phyloP scores from a whole-genome alignment of 768 basidiomycete species.

The Auricularia heimuer region DNA sequence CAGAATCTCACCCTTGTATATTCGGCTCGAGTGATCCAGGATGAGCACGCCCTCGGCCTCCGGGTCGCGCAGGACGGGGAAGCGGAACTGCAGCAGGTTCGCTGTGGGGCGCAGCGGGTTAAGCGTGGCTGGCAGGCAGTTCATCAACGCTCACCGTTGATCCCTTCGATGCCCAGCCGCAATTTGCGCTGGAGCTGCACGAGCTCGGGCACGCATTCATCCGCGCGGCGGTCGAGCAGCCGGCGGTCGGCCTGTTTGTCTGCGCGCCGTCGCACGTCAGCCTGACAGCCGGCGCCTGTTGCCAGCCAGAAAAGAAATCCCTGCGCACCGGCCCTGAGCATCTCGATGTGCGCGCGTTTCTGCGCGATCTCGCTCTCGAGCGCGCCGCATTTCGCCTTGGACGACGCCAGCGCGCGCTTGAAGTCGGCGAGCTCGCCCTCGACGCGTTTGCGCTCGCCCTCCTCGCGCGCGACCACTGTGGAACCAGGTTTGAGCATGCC shows the following conservation, averaged over 20 bases:
- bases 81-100: slow-evolving; percentile 65
- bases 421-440: slow-evolving; percentile 51
- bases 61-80: slow-evolving; percentile 50
- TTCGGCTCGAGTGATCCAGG: slow-evolving; percentile 53
- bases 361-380: slow-evolving; percentile 67
- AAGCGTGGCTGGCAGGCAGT: background rate
- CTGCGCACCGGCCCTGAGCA: slow-evolving; percentile 52
- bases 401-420: slow-evolving; percentile 54
- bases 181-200: slow-evolving; percentile 42
- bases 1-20: slow-evolving; percentile 51
- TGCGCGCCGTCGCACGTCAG: slow-evolving; percentile 17
- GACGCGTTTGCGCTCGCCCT: slow-evolving; percentile 56
- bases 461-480: slow-evolving; percentile 36
- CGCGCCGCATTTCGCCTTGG: slow-evolving; percentile 47
- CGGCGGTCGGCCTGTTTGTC: slow-evolving; percentile 62
- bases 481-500: background rate
- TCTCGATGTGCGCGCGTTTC: slow-evolving; percentile 49
- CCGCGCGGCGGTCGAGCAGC: slow-evolving; percentile 44
- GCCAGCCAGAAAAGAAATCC: slow-evolving; percentile 4
- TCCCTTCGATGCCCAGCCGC: slow-evolving; percentile 65
- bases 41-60: slow-evolving; percentile 64
- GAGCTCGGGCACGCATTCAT: slow-evolving; percentile 45
- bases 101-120: slow-evolving; percentile 13
- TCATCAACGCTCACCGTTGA: slow-evolving; percentile 32
- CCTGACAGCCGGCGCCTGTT: slow-evolving; percentile 16